phyloP scores from a whole-genome alignment of 2,329 filamentous ascomycete species.

The Cadophora luteo-olivacea region DNA sequence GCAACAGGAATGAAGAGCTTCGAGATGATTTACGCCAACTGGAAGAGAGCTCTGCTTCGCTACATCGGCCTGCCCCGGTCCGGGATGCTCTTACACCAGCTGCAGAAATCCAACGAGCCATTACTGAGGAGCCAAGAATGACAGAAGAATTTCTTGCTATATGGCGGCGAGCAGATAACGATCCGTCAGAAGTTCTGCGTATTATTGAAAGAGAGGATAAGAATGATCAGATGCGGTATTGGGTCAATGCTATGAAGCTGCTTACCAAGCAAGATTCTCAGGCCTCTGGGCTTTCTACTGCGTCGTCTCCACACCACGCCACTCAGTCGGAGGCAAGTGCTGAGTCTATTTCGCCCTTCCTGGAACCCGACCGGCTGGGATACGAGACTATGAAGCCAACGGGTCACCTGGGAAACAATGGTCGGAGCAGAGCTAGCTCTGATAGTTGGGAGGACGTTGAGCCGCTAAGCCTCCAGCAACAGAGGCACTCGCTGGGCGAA shows the following conservation, averaged over 20 bases:
- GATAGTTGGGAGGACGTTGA: constrained; percentile 38
- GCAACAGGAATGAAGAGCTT: not conserved
- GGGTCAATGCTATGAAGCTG: constrained; percentile 59
- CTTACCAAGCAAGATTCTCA: constrained; percentile 12
- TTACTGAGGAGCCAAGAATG: constrained; percentile 40
- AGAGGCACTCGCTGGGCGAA: not conserved
- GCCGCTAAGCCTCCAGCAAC: constrained; percentile 3
- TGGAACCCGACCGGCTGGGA: constrained; percentile 24
- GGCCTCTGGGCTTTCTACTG: constrained; percentile 7
- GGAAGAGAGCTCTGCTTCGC: constrained; percentile 23
- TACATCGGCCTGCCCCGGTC: constrained; percentile 31
- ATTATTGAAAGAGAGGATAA: constrained; percentile 68
- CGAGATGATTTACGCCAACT: constrained; percentile 6
- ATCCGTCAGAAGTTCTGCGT: constrained; percentile 62
- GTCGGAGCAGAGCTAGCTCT: constrained; percentile 34
- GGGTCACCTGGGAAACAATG: constrained; percentile 23
- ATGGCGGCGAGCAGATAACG: constrained; percentile 65
- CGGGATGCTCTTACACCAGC: constrained; percentile 39
- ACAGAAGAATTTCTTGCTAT: constrained; percentile 57
- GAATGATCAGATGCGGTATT: constrained; percentile 63
- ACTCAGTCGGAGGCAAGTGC: not conserved
- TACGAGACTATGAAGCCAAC: constrained; percentile 1
- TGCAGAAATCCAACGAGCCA: constrained; percentile 39
- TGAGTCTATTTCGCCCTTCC: not conserved
- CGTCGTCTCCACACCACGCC: not conserved